phyloP scores from a whole-genome alignment of 2,329 filamentous ascomycete genomes.

The Calonectria crousiana region DNA sequence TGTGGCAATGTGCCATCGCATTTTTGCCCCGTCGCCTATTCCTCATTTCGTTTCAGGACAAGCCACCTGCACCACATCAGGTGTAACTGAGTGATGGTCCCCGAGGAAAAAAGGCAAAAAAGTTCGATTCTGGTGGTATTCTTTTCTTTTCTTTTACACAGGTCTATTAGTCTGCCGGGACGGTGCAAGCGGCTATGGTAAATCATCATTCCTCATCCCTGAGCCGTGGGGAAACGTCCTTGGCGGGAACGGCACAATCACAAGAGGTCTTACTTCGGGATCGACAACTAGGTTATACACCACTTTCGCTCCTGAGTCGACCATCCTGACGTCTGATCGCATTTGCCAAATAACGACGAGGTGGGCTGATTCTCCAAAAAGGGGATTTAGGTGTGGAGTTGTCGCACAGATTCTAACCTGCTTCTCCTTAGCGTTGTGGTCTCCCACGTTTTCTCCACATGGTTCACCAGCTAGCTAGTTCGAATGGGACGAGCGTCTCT shows the following conservation, averaged over 20 bases:
- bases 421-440: not conserved
- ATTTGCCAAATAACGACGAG: not conserved
- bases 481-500: not conserved
- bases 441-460: not conserved
- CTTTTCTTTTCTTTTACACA: too few relatives aligned
- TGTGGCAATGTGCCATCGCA: not conserved
- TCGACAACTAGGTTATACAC: not conserved
- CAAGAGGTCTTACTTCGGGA: not conserved
- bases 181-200: too few relatives aligned
- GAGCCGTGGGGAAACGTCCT: not conserved
- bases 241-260: not conserved
- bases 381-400: not conserved
- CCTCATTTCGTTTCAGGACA: not conserved
- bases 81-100: not conserved
- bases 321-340: not conserved
- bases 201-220: not conserved
- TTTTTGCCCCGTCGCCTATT: not conserved
- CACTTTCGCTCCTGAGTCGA: not conserved
- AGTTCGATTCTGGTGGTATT: not conserved
- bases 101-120: not conserved
- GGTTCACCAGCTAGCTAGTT: not conserved
- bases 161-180: not conserved
- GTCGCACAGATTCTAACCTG: not conserved
- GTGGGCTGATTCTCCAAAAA: not conserved
- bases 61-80: not conserved